Evolutionary conservation across 1,284 basidiomycete genomes (phyloP).

Genomic region (Acaromyces ingoldii): DNA sequence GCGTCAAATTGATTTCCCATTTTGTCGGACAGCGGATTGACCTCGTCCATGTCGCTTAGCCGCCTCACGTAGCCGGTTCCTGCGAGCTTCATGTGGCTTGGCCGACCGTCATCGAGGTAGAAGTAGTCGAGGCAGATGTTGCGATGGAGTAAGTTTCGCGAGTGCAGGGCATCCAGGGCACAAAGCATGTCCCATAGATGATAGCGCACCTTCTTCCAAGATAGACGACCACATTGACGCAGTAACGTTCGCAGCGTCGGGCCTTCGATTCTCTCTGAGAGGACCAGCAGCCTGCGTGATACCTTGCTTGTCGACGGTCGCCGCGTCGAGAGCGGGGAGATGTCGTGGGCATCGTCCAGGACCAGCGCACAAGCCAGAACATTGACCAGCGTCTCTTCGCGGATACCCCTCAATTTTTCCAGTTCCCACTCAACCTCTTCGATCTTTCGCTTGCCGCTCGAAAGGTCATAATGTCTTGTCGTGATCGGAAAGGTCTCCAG

Average conservation of each 20-base stretch:
- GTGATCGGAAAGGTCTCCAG: conserved; percentile 38
- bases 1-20: background rate
- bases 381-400: conserved; percentile 27
- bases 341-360: background rate
- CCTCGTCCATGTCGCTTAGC: conserved; percentile 39
- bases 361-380: conserved; percentile 32
- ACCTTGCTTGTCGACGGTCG: too few species aligned
- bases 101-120: conserved; percentile 9
- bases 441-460: conserved; percentile 37
- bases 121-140: conserved; percentile 25
- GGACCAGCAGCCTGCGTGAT: conserved; percentile 34
- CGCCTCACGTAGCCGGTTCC: conserved; percentile 31
- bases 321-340: conserved; percentile 9
- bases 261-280: conserved; percentile 22
- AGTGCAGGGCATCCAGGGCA: conserved; percentile 39
- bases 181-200: conserved; percentile 31
- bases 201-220: conserved; percentile 32
- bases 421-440: conserved; percentile 46
- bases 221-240: conserved; percentile 28
- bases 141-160: conserved; percentile 37
- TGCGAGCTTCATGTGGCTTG: conserved; percentile 18
- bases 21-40: conserved; percentile 34
- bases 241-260: conserved; percentile 25
- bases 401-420: conserved; percentile 27
- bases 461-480: conserved; percentile 32